Evolutionary conservation across 2,329 filamentous ascomycete species (phyloP).

Genomic region (Colletotrichum chrysophilum): DNA sequence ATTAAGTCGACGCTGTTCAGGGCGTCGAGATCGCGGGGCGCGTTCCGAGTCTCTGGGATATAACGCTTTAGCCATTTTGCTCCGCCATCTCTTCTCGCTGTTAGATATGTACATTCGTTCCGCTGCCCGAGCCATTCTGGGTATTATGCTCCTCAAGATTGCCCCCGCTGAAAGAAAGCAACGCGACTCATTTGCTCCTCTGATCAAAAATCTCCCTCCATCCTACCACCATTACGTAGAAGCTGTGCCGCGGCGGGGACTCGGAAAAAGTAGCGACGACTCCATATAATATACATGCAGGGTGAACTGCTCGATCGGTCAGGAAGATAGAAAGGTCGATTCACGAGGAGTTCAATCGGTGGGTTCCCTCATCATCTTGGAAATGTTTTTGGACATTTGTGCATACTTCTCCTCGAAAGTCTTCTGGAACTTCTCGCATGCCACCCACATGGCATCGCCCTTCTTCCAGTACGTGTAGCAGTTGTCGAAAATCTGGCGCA

Average conservation of each 20-base stretch:
- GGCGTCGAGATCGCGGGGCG: not conserved
- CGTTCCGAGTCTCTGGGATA: not conserved
- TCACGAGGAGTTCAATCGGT: conserved; percentile 23
- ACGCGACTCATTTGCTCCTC: not conserved
- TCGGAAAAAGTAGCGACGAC: not conserved
- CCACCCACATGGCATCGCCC: conserved; percentile 57
- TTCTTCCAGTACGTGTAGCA: conserved; percentile 69
- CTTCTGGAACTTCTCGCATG: conserved; percentile 63
- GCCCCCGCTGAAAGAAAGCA: not conserved
- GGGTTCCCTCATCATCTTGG: conserved; percentile 55
- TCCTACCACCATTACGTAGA: not conserved
- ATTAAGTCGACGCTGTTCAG: not conserved
- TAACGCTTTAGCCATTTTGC: not conserved
- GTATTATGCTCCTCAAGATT: conserved; percentile 13
- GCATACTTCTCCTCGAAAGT: conserved; percentile 64
- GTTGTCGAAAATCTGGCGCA: conserved; percentile 67
- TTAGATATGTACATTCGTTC: not conserved
- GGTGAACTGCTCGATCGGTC: not conserved
- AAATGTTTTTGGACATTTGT: conserved; percentile 64
- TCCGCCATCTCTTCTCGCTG: not conserved
- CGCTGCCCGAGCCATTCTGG: conserved; percentile 6
- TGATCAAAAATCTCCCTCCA: not conserved
- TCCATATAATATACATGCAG: not conserved
- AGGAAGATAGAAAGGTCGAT: not conserved
- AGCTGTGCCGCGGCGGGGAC: not conserved